Conservation (phyloP, 2,329 filamentous ascomycete genomes). For the Epichloe hybrida region DNA sequence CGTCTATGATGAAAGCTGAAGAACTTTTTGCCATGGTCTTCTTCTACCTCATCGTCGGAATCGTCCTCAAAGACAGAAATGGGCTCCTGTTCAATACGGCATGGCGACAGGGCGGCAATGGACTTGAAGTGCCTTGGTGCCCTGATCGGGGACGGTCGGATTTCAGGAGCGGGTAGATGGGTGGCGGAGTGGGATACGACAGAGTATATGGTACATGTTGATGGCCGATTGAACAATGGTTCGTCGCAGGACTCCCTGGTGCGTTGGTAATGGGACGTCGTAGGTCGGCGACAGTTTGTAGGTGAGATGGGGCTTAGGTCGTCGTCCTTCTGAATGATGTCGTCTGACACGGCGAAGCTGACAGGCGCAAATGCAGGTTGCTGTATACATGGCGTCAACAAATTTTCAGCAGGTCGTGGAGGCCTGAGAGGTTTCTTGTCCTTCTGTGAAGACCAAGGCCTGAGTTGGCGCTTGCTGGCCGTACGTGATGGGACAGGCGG, state of each 20-base stretch:
- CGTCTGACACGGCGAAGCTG: neutral
- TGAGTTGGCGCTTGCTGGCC: neutral
- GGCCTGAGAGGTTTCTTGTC: slow-evolving; percentile 15
- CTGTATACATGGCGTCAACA: slow-evolving; percentile 12
- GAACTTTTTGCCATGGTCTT: slow-evolving; percentile 14
- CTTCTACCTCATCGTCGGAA: slow-evolving; percentile 26
- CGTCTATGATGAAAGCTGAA: slow-evolving; percentile 31
- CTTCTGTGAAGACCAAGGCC: neutral
- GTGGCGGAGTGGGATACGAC: slow-evolving; percentile 12
- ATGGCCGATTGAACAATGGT: neutral
- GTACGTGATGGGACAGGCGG: neutral
- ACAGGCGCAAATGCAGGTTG: slow-evolving; percentile 3
- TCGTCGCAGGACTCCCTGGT: neutral
- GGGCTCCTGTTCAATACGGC: slow-evolving; percentile 14
- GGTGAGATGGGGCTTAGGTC: slow-evolving; percentile 6
- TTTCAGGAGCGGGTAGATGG: slow-evolving; percentile 9
- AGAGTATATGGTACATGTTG: slow-evolving; percentile 9
- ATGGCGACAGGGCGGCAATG: slow-evolving; percentile 9
- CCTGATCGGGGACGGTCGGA: slow-evolving; percentile 8
- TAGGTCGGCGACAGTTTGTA: slow-evolving; percentile 5
- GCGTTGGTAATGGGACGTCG: neutral
- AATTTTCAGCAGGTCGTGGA: slow-evolving; percentile 15
- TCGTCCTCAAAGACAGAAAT: slow-evolving; percentile 37
- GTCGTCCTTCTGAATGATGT: neutral
- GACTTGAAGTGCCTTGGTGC: slow-evolving; percentile 16